Percentiles rank a stretch among this genome's conserved stretches.
Evolutionary conservation across 2,329 filamentous ascomycete genomes (phyloP).

Genomic region (Aureobasidium vineae): DNA sequence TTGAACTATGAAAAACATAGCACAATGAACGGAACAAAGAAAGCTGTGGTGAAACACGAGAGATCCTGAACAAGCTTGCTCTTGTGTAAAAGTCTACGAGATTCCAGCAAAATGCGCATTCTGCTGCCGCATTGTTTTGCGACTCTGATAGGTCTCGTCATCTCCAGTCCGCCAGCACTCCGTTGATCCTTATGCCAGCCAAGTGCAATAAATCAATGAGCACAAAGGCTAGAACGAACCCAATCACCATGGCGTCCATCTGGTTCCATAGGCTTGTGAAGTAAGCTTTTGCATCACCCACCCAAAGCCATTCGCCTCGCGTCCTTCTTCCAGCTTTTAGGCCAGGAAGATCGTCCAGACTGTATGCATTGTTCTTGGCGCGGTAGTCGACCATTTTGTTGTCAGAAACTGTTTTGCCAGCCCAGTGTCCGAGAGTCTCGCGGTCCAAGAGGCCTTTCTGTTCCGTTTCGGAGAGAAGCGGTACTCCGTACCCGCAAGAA

Average conservation of each 20-base stretch:
- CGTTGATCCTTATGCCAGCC: not conserved
- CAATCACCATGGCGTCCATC: slow-evolving; percentile 33
- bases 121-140: no score
- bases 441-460: slow-evolving; percentile 46
- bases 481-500: slow-evolving; percentile 65
- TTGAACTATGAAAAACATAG: no score
- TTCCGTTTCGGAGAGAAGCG: slow-evolving; percentile 46
- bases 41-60: no score
- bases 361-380: slow-evolving; percentile 53
- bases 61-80: not conserved
- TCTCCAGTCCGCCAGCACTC: slow-evolving; percentile 2
- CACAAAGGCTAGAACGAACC: slow-evolving; percentile 30
- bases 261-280: slow-evolving; percentile 30
- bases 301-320: slow-evolving; percentile 49
- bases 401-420: slow-evolving; percentile 49
- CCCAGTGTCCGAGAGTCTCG: slow-evolving; percentile 56
- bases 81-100: not conserved
- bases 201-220: slow-evolving; percentile 8
- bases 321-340: slow-evolving; percentile 54
- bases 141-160: not conserved
- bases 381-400: slow-evolving; percentile 58
- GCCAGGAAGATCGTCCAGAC: slow-evolving; percentile 60
- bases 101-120: not conserved
- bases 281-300: slow-evolving; percentile 40
- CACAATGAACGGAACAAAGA: no score